phyloP scores from a whole-genome alignment of 495 filamentous ascomycete species.

The Aspergillus nidulans region DNA sequence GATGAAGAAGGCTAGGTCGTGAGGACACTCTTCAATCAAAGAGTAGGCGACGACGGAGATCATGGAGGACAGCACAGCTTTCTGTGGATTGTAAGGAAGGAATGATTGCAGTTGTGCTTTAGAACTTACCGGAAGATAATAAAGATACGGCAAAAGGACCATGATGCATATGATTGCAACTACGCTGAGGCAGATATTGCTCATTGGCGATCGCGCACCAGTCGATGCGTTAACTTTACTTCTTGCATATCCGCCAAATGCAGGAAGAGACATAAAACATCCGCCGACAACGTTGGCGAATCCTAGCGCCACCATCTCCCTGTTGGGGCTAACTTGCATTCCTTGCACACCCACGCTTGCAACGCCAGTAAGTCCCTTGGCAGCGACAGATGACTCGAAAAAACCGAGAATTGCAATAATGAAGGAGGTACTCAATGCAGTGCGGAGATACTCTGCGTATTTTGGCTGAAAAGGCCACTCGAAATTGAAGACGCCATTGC shows the following conservation, averaged over 20 bases:
- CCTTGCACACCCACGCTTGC: slow-evolving; percentile 60
- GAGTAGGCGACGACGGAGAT: slow-evolving; percentile 95
- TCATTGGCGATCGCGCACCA: slow-evolving; percentile 90
- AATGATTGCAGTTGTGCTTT: not conserved
- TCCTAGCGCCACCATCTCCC: slow-evolving; percentile 90
- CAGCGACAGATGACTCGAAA: slow-evolving; percentile 97
- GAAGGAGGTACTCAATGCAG: slow-evolving; percentile 86
- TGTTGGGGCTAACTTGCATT: slow-evolving; percentile 81
- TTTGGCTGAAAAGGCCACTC: slow-evolving; percentile 75
- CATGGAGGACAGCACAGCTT: slow-evolving; percentile 89
- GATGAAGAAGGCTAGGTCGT: slow-evolving; percentile 87
- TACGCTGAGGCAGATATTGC: slow-evolving; percentile 73
- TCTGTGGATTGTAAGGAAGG: slow-evolving; percentile 45
- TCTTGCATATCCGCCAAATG: slow-evolving; percentile 93
- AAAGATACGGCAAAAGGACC: slow-evolving; percentile 84
- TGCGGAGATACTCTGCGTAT: slow-evolving; percentile 76
- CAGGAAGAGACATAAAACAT: slow-evolving; percentile 85
- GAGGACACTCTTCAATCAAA: slow-evolving; percentile 90
- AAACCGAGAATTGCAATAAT: slow-evolving; percentile 93
- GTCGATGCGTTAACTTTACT: slow-evolving; percentile 93
- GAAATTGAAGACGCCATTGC: slow-evolving; percentile 62
- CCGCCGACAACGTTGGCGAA: slow-evolving; percentile 86
- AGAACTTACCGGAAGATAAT: slow-evolving; percentile 79
- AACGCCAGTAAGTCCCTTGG: slow-evolving; percentile 72
- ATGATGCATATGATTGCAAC: slow-evolving; percentile 77